Base-by-base conservation (phyloP, 768 basidiomycete species). In the Leucocoprinus leucothites region DNA sequence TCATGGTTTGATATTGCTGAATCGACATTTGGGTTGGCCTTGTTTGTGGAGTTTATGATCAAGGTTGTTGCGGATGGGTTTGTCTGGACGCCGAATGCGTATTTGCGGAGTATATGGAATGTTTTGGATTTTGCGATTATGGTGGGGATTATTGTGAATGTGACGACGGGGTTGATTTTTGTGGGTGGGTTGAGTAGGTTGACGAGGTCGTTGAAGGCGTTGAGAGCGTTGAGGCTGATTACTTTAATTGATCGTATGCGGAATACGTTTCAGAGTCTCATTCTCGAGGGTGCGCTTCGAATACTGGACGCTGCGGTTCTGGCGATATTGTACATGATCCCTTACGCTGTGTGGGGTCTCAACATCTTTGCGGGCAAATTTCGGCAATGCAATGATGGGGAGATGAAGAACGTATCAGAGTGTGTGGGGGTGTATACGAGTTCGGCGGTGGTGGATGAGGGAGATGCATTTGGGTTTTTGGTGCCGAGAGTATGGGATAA, bases 21-120 rank as follows among this genome's bases (percentile, higher is more conserved):
- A 65, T 74, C 80, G 0, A 71, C 79, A 0, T 87, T 97, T 55
- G 87, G 86, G 0, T 70, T 87, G 59, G 71, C 78, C 3, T 83
- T 96, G 19, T 71, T 95, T 42, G 60, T 85, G 53, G 96, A 98
- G 65, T 94, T 94, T 62, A 51, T 87, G 59, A 84, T 97, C 83
- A 98, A 98, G 71, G 71, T 94, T 66, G 73, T 93, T 45, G 96
- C 96, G 1, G 96, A 98, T 64, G 96, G 96, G 0, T 89, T 96
- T 68, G 64, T 89, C 13, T 94, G 94, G 71, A 86, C 90, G 0
- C 94, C 94, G 0, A 94, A 94, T 62, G 93, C 94, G 0, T 98
- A 98, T 65, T 68, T 97, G 25, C 86, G 86, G 24, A 91, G 89
- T 58, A 86, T 94, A 7, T 98, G 94, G 94, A 98, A 98, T 67